Evolutionary conservation across 352 stramenopile species (phyloP).

Genomic region (Phytophthora sp.): DNA sequence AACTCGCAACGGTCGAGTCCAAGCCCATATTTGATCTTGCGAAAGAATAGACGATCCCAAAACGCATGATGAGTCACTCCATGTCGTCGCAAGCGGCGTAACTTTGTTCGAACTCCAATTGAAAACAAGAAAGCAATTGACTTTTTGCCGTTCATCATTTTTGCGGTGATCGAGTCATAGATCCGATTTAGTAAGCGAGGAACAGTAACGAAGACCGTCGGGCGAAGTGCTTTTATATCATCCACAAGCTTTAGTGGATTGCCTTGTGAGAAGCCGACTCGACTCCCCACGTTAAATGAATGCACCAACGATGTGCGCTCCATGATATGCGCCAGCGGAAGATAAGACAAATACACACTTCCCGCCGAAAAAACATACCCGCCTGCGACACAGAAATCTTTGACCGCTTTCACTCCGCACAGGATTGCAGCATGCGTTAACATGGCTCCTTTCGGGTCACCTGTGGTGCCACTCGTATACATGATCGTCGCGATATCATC

Average conservation of each 20-base stretch:
- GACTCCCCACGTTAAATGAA: slow-evolving; percentile 75
- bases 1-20: slow-evolving; percentile 85
- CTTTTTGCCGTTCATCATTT: slow-evolving; percentile 58
- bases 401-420: slow-evolving; percentile 29
- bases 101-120: slow-evolving; percentile 66
- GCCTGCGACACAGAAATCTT: slow-evolving; percentile 37
- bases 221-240: slow-evolving; percentile 90
- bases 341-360: slow-evolving; percentile 95
- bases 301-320: slow-evolving; percentile 78
- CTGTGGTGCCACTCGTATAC: slow-evolving; percentile 97
- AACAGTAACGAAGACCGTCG: slow-evolving; percentile 94
- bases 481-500: slow-evolving; percentile 92
- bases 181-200: slow-evolving; percentile 97
- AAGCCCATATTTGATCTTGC: slow-evolving; percentile 91
- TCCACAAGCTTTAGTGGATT: slow-evolving; percentile 91
- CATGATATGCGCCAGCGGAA: slow-evolving; percentile 97
- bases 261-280: slow-evolving; percentile 94
- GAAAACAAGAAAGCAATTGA: slow-evolving; percentile 88
- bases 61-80: slow-evolving; percentile 65
- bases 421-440: slow-evolving; percentile 90
- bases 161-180: slow-evolving; percentile 92
- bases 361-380: slow-evolving; percentile 38
- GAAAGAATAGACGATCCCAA: slow-evolving; percentile 96
- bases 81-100: slow-evolving; percentile 65
- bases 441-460: slow-evolving; percentile 95